phyloP scores from a whole-genome alignment of 768 basidiomycete genomes.

The Lactarius hatsudake region DNA sequence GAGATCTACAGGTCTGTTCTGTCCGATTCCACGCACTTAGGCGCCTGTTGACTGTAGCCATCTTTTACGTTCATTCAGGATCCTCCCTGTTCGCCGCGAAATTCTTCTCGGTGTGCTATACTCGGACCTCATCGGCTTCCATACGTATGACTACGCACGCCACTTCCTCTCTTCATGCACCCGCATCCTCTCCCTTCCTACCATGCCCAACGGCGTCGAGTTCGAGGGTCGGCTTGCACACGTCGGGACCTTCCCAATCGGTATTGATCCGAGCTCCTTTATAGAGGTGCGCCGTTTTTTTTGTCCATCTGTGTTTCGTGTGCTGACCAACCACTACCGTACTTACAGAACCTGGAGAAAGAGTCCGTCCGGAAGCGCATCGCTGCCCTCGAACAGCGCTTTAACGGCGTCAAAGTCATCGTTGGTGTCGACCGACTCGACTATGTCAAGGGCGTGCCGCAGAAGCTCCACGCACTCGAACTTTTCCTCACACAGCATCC shows the following conservation, averaged over 20 bases:
- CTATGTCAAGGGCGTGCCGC: conserved; percentile 99
- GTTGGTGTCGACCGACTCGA: conserved; percentile 98
- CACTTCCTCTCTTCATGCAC: conserved; percentile 99
- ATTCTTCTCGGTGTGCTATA: conserved; percentile 95
- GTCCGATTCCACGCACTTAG: background rate
- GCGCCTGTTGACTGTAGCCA: conserved; percentile 8
- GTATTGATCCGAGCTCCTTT: conserved; percentile 93
- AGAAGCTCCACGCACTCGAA: conserved; percentile 95
- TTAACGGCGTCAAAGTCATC: conserved; percentile 93
- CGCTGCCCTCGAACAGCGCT: conserved; percentile 79
- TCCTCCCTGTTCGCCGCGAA: conserved; percentile 94
- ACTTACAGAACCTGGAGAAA: conserved; percentile 68
- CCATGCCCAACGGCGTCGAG: conserved; percentile 98
- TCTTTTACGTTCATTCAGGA: conserved; percentile 58
- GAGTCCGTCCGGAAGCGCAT: conserved; percentile 80
- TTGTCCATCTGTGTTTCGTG: background rate
- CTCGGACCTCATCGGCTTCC: conserved; percentile 98
- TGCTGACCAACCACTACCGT: conserved; percentile 14
- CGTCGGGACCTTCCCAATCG: conserved; percentile 98
- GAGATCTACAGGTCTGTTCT: conserved; percentile 87
- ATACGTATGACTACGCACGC: conserved; percentile 99
- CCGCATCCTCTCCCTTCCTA: conserved; percentile 89
- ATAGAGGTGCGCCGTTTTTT: conserved; percentile 53
- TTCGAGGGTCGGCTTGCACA: conserved; percentile 94
- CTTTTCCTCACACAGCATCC: conserved; percentile 96